Conservation (phyloP, 208 protist species). For the Crithidia expoeki region DNA sequence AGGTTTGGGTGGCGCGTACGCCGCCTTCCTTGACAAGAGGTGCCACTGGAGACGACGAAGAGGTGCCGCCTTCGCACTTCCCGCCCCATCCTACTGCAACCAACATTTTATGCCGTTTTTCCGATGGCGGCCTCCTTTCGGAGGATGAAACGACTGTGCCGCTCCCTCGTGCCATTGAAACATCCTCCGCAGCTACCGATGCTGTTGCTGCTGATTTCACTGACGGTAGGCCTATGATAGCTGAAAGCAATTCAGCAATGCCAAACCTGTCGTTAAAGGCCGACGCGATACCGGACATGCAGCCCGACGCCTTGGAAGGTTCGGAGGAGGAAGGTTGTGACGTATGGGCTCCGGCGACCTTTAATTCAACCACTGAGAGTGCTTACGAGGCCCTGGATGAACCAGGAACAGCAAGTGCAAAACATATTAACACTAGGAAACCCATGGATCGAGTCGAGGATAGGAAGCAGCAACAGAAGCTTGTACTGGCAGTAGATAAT, state of each 20-base stretch:
- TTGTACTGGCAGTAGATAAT: background rate
- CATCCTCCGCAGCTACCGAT: background rate
- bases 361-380: background rate
- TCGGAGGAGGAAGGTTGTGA: background rate
- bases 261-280: background rate
- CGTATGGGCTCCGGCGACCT: conserved; percentile 2
- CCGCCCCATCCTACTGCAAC: background rate
- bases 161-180: background rate
- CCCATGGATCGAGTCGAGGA: background rate
- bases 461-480: background rate
- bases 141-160: conserved; percentile 10
- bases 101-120: conserved; percentile 1
- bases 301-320: background rate
- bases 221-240: no score
- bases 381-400: background rate
- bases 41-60: background rate
- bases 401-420: background rate
- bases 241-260: background rate
- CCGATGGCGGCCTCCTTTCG: background rate
- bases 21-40: background rate
- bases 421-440: background rate
- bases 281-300: conserved; percentile 12
- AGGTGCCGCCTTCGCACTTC: background rate
- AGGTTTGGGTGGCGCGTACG: conserved; percentile 17
- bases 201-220: background rate